Evolutionary conservation across 164 flowering plant species (phyloP).

Genomic region (Stephania yunnanensis): DNA sequence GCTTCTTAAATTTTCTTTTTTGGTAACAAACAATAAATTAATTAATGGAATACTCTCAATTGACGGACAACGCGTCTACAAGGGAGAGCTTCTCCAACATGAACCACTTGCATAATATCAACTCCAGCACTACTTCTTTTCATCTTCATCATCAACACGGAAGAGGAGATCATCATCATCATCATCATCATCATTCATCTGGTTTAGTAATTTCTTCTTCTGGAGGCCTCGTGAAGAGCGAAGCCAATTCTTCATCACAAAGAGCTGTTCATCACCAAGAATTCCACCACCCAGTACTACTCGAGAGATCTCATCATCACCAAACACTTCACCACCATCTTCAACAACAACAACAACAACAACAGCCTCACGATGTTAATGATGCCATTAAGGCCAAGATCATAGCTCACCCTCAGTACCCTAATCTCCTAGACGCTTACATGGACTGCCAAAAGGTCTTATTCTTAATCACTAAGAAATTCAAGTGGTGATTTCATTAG

Average conservation of each 20-base stretch:
- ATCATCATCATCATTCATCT: constrained; percentile 15
- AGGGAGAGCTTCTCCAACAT: constrained; percentile 48
- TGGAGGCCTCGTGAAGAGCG: constrained; percentile 41
- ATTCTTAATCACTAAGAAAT: background rate
- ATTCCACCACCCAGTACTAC: constrained; percentile 22
- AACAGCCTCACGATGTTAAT: constrained; percentile 22
- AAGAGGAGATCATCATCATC: constrained; percentile 23
- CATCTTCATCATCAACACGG: constrained; percentile 31
- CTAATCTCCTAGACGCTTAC: constrained; percentile 77
- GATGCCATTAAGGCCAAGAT: constrained; percentile 88
- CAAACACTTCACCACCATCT: constrained; percentile 33
- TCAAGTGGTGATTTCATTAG: background rate
- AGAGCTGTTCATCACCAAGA: constrained; percentile 23
- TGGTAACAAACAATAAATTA: constrained; percentile 17
- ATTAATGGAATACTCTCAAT: constrained; percentile 39
- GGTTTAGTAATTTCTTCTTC: constrained; percentile 22
- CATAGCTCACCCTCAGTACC: constrained; percentile 81
- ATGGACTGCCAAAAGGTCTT: constrained; percentile 92
- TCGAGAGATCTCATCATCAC: constrained; percentile 16
- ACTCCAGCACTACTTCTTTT: constrained; percentile 5
- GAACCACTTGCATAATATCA: constrained; percentile 3
- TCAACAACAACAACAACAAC: constrained; percentile 20
- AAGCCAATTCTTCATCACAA: constrained; percentile 23
- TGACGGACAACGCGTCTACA: constrained; percentile 25
- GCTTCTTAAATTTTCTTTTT: background rate